Percentiles rank a stretch among this genome's conserved stretches.
These are phyloP conservation scores for Colletotrichum endophyticum DNA, from an alignment of 2,329 filamentous ascomycete genomes.

Conservation along the genomic window DNA sequence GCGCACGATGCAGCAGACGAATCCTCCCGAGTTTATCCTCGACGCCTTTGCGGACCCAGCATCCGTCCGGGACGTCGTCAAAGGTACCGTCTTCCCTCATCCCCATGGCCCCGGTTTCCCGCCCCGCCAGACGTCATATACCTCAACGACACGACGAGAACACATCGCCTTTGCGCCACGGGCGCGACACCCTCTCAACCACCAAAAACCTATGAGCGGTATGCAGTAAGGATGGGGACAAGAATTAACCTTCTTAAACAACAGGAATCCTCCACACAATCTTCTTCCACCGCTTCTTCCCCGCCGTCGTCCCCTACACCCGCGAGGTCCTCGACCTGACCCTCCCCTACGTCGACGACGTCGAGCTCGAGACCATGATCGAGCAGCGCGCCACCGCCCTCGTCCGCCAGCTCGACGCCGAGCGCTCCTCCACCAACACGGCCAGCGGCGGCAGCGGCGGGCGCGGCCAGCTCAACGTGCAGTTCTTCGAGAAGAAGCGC, in stretches of 20 bases:
- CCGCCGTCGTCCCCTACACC: conserved; percentile 79
- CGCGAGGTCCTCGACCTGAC: conserved; percentile 91
- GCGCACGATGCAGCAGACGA: conserved; percentile 52
- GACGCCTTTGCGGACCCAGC: conserved; percentile 92
- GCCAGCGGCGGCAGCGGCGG: conserved; percentile 52
- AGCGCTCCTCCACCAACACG: conserved; percentile 42
- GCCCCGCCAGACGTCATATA: conserved; percentile 17
- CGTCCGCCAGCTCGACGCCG: conserved; percentile 75
- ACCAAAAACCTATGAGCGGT: background rate
- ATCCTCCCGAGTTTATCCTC: conserved; percentile 86
- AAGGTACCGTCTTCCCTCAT: conserved; percentile 63
- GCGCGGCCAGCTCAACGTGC: conserved; percentile 80
- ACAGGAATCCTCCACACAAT: conserved; percentile 92
- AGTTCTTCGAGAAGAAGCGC: conserved; percentile 94
- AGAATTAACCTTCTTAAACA: background rate
- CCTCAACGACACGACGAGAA: background rate
- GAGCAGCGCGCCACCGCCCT: conserved; percentile 84
- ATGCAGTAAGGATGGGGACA: background rate
- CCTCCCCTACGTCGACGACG: conserved; percentile 86
- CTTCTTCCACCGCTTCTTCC: conserved; percentile 99
- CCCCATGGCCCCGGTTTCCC: conserved; percentile 14
- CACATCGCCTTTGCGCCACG: background rate
- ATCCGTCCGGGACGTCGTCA: conserved; percentile 90
- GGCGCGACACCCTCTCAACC: background rate
- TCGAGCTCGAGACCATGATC: conserved; percentile 91